Evolutionary conservation across 2,329 filamentous ascomycete species (phyloP).

Genomic region (Ophiostoma ips): DNA sequence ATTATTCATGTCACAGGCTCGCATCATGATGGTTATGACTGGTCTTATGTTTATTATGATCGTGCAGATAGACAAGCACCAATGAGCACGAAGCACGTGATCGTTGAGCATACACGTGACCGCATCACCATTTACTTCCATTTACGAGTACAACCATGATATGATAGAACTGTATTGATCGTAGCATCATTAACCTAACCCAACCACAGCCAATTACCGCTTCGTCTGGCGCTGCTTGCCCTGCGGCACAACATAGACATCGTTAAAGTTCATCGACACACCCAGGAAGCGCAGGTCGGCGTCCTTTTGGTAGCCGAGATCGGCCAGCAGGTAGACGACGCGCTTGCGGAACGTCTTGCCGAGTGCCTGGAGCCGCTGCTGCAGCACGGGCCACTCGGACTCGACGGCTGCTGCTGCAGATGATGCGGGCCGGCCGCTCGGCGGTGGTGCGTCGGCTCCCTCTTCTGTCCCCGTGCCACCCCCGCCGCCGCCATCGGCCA

Average conservation of each 20-base stretch:
- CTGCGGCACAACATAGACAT: constrained; percentile 55
- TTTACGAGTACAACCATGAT: not conserved
- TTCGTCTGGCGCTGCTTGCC: constrained; percentile 10
- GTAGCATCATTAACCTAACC: not conserved
- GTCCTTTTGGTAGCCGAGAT: constrained; percentile 85
- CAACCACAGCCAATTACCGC: not conserved
- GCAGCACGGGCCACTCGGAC: constrained; percentile 57
- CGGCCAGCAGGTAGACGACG: constrained; percentile 71
- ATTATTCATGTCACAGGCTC: not conserved
- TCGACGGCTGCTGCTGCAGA: constrained; percentile 45
- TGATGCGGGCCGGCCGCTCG: constrained; percentile 29
- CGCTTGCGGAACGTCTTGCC: constrained; percentile 62
- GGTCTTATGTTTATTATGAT: constrained; percentile 4
- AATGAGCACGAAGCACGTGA: too few relatives aligned
- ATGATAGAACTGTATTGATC: too few relatives aligned
- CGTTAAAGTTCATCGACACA: constrained; percentile 98
- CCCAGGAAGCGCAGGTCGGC: constrained; percentile 91
- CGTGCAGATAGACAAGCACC: constrained; percentile 1
- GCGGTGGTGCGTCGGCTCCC: constrained; percentile 32
- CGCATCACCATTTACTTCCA: too few relatives aligned
- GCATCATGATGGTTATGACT: constrained; percentile 6
- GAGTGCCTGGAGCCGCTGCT: constrained; percentile 57
- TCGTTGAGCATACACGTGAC: not conserved
- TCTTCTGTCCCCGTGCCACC: too few relatives aligned
- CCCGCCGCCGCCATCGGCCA: constrained; percentile 26